Base-by-base conservation (phyloP, 495 filamentous ascomycete genomes). In the Penicillium macrosclerotiorum region DNA sequence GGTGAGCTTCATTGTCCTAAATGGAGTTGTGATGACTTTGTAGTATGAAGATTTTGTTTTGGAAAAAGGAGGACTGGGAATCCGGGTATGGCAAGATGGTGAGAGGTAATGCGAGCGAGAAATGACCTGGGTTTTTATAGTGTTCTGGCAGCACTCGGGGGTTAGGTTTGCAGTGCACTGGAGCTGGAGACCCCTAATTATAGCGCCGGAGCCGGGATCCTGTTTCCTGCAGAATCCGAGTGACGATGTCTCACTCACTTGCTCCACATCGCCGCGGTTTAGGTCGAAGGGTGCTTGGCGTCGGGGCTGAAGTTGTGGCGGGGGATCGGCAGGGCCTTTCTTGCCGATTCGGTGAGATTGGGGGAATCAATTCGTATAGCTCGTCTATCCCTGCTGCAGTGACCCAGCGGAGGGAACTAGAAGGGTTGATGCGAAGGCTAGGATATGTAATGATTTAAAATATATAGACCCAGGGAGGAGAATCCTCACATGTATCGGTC, bases 1-100 rank as follows among this genome's bases (percentile, higher is more conserved):
- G 13, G 62, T 49, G 57, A 70, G 36, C 60, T 68, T 70, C 67
- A 70, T 70, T 17, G n/a, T n/a, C n/a, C n/a, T n/a, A n/a, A n/a
- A n/a, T n/a, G n/a, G n/a, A n/a, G n/a, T n/a, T 60, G 45, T 25
- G 12, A 5, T 11, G n/a, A 33, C 30, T 20, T 29, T n/a, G 16
- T 45, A 24, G 30, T 27, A 8, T 8, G 4, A 33, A 29, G 12
- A n/a, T n/a, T n/a, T n/a, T n/a, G n/a, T n/a, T 19, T 5, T 17
- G n/a, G 8, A 5, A n/a, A 4, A 29, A 19, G 30, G 31, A 17
- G 5, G 32, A 47, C 12, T 27, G 3, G 17, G 18, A 37, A 31
- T n/a, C n/a, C n/a, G n/a, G n/a, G n/a, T n/a, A n/a, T n/a, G n/a
- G n/a, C n/a, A n/a, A n/a, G n/a, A n/a, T n/a, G n/a, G n/a, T n/a